phyloP scores from a whole-genome alignment of 2,329 filamentous ascomycete species.

The Emericellopsis atlantica region DNA sequence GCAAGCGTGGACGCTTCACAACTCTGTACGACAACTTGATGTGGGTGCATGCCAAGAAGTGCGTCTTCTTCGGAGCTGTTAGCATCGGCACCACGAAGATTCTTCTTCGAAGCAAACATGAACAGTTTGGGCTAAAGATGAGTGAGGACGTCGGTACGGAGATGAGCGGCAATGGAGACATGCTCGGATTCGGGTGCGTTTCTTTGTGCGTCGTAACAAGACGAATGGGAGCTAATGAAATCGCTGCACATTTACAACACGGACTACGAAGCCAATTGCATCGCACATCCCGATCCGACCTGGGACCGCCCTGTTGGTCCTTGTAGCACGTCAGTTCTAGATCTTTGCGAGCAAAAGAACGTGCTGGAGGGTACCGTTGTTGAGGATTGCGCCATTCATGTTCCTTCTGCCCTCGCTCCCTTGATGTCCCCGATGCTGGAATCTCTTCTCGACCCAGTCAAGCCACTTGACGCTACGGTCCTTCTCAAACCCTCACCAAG shows the following conservation, averaged over 20 bases:
- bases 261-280: slow-evolving; percentile 39
- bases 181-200: slow-evolving; percentile 46
- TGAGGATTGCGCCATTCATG: slow-evolving; percentile 51
- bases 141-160: slow-evolving; percentile 43
- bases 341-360: slow-evolving; percentile 39
- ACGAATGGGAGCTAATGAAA: not conserved
- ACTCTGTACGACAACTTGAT: slow-evolving; percentile 46
- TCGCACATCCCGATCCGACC: slow-evolving; percentile 36
- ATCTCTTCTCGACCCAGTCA: slow-evolving; percentile 23
- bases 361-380: slow-evolving; percentile 50
- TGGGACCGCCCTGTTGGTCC: slow-evolving; percentile 43
- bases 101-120: slow-evolving; percentile 45
- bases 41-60: slow-evolving; percentile 54
- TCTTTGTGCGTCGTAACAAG: not conserved
- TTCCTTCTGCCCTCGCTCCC: slow-evolving; percentile 39
- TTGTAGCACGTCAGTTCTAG: slow-evolving; percentile 50
- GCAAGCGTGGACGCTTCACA: slow-evolving; percentile 40
- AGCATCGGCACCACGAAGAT: slow-evolving; percentile 55
- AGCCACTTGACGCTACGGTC: slow-evolving; percentile 2
- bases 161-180: slow-evolving; percentile 56
- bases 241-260: slow-evolving; percentile 41
- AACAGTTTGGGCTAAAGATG: slow-evolving; percentile 42
- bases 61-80: slow-evolving; percentile 55
- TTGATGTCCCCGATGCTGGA: slow-evolving; percentile 46
- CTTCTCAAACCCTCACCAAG: not conserved